These are phyloP conservation scores for Lentinula guzmanii DNA, from an alignment of 768 basidiomycete species.

Conservation along the genomic window DNA sequence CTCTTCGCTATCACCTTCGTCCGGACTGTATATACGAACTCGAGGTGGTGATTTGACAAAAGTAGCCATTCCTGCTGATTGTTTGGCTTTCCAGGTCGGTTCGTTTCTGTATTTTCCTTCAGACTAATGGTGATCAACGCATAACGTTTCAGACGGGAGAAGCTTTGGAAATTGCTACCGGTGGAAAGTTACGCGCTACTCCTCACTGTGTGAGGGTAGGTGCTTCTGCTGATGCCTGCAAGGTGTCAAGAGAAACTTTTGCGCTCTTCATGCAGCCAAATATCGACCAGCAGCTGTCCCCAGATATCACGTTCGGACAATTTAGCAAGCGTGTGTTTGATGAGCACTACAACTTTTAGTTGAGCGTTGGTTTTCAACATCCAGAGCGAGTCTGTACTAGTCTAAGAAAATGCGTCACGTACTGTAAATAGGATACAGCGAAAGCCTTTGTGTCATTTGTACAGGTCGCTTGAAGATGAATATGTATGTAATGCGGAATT, in stretches of 20 bases:
- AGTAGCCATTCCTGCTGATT: slow-evolving; percentile 79
- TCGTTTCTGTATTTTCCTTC: neutral
- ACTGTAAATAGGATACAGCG: no score
- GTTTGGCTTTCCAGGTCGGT: slow-evolving; percentile 68
- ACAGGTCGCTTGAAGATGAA: no score
- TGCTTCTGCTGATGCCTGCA: slow-evolving; percentile 31
- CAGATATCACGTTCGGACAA: slow-evolving; percentile 75
- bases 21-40: slow-evolving; percentile 90
- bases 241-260: slow-evolving; percentile 80
- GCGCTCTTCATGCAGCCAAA: slow-evolving; percentile 89
- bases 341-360: slow-evolving; percentile 33
- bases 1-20: slow-evolving; percentile 62
- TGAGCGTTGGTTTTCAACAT: neutral
- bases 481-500: no score
- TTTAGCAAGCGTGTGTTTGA: slow-evolving; percentile 83
- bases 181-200: slow-evolving; percentile 76
- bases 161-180: slow-evolving; percentile 86
- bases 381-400: no score
- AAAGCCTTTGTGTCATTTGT: no score
- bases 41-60: slow-evolving; percentile 74
- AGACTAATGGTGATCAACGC: neutral
- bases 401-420: no score
- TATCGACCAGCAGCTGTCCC: slow-evolving; percentile 66
- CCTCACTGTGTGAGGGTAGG: slow-evolving; percentile 92
- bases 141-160: slow-evolving; percentile 70